phyloP scores from a whole-genome alignment of 208 protist genomes.

The Trichomonas vaginalis region DNA sequence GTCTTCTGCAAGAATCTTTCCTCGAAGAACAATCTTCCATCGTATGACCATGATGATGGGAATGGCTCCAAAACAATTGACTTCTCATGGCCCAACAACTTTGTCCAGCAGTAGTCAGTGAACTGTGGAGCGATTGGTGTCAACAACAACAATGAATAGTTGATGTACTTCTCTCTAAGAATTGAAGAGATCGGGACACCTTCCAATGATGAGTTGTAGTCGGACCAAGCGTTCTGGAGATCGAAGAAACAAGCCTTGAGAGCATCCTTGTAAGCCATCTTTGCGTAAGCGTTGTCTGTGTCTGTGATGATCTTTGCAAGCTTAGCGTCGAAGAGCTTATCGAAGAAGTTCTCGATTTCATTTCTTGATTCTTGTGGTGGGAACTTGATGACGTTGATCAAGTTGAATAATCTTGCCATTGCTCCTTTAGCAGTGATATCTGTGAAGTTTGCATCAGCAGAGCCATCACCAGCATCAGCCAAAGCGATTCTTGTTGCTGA shows the following conservation, averaged over 20 bases:
- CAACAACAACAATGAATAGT: slow-evolving; percentile 68
- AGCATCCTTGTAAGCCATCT: slow-evolving; percentile 78
- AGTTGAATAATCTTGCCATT: slow-evolving; percentile 76
- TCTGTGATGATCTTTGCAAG: slow-evolving; percentile 65
- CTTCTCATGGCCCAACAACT: slow-evolving; percentile 45
- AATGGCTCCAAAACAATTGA: slow-evolving; percentile 23
- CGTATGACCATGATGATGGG: background rate
- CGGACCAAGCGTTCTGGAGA: slow-evolving; percentile 61
- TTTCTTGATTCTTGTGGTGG: background rate
- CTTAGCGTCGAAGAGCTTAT: slow-evolving; percentile 71
- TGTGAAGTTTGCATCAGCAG: slow-evolving; percentile 86
- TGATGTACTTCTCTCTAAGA: slow-evolving; percentile 54
- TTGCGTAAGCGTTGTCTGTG: slow-evolving; percentile 61
- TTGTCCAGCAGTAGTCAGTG: slow-evolving; percentile 75
- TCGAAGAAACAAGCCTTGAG: slow-evolving; percentile 79
- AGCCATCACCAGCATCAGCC: slow-evolving; percentile 89
- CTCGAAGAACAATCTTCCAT: background rate
- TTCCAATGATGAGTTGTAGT: slow-evolving; percentile 22
- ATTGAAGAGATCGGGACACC: background rate
- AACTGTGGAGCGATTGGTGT: slow-evolving; percentile 85
- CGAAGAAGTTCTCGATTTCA: slow-evolving; percentile 48
- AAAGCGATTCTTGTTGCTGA: slow-evolving; percentile 78
- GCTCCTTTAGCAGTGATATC: slow-evolving; percentile 67
- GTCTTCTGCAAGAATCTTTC: background rate
- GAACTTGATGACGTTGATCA: slow-evolving; percentile 35